Conservation (phyloP, 352 stramenopile genomes). For the Globisporangium paddicum region DNA sequence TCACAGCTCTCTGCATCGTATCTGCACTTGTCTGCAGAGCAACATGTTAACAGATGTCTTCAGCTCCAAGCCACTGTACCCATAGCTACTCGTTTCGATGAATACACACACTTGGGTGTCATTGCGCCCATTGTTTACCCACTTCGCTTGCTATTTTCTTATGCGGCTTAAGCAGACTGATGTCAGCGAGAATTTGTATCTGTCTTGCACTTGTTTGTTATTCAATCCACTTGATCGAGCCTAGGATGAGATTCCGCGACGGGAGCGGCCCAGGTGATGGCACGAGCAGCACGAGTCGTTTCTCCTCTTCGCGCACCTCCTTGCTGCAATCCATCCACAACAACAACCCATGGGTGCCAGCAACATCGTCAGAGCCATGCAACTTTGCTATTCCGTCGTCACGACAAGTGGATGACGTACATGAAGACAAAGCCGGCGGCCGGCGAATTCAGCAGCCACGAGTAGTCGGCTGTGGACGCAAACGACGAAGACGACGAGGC, state of each 20-base stretch:
- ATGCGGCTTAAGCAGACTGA: no score
- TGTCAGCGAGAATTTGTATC: background rate
- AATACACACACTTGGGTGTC: no score
- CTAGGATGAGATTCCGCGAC: constrained; percentile 73
- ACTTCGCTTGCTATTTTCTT: no score
- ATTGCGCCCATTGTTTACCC: no score
- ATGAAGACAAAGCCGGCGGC: constrained; percentile 83
- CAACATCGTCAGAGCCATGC: background rate
- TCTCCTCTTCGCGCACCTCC: constrained; percentile 25
- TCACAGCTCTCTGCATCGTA: background rate
- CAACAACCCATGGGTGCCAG: background rate
- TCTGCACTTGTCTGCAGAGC: background rate
- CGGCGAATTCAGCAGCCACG: constrained; percentile 53
- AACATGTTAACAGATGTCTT: no score
- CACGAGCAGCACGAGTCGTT: constrained; percentile 80
- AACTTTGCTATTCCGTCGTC: background rate
- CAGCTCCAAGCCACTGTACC: no score
- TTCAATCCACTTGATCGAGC: constrained; percentile 87
- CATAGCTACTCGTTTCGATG: no score
- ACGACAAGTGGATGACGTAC: constrained; percentile 31
- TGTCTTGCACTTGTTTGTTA: constrained; percentile 14
- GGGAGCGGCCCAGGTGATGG: constrained; percentile 73
- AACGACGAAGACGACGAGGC: constrained; percentile 27
- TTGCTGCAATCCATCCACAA: constrained; percentile 40
- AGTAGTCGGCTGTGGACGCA: constrained; percentile 28